Conservation (phyloP, 2,329 filamentous ascomycete species). For the Decorospora gaudefroyi region DNA sequence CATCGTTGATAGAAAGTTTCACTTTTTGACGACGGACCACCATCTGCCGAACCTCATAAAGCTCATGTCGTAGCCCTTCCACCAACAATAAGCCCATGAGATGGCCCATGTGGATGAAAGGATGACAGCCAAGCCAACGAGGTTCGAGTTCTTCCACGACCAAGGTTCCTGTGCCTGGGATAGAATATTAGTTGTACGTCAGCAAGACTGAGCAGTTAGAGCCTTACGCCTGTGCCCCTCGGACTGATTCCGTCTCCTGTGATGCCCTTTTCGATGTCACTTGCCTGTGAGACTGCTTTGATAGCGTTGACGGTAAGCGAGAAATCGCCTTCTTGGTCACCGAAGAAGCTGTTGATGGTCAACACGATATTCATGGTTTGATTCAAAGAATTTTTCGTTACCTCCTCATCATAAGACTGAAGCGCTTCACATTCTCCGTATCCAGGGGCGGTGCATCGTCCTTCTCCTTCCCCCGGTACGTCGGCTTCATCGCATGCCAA, state of each 20-base stretch:
- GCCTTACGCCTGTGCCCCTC: conserved; percentile 14
- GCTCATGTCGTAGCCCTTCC: conserved; percentile 29
- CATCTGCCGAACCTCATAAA: conserved; percentile 30
- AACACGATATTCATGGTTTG: conserved; percentile 12
- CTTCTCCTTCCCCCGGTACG: conserved; percentile 71
- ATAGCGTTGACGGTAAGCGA: conserved; percentile 61
- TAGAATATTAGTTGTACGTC: conserved; percentile 12
- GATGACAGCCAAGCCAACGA: conserved; percentile 33
- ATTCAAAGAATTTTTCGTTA: conserved; percentile 41
- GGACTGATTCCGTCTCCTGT: not conserved
- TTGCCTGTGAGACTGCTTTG: conserved; percentile 49
- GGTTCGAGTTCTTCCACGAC: conserved; percentile 34
- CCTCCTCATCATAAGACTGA: conserved; percentile 84
- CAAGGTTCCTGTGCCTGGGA: conserved; percentile 25
- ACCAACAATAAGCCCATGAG: conserved; percentile 31
- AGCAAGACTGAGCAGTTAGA: not conserved
- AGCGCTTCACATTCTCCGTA: conserved; percentile 62
- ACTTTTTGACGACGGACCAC: conserved; percentile 20
- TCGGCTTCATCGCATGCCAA: conserved; percentile 70
- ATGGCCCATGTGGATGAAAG: conserved; percentile 28
- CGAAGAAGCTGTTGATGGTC: conserved; percentile 67
- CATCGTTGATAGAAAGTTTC: too few species aligned
- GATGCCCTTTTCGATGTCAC: conserved; percentile 36
- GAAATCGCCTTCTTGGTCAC: conserved; percentile 71
- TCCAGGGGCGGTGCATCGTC: conserved; percentile 65